These are phyloP conservation scores for Podospora sp. DNA, from an alignment of 495 filamentous ascomycete species.

Conservation along the genomic window DNA sequence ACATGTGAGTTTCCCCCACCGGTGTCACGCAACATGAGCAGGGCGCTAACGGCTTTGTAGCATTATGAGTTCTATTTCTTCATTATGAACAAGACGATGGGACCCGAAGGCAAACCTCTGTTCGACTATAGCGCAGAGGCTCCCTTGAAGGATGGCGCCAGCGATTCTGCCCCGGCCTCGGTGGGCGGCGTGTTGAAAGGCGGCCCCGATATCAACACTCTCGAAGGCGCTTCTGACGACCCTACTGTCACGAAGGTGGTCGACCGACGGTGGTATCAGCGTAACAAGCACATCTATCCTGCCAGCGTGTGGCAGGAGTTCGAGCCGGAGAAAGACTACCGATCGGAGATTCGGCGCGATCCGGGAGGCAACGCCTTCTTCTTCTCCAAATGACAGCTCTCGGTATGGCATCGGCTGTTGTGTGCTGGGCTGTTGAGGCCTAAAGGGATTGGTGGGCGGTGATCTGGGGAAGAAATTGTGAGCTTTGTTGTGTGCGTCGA, in stretches of 20 bases:
- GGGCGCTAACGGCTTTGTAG: slow-evolving; percentile 46
- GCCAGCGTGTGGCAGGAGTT: slow-evolving; percentile 96
- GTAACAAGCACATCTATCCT: slow-evolving; percentile 96
- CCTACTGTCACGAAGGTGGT: slow-evolving; percentile 90
- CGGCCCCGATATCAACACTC: slow-evolving; percentile 37
- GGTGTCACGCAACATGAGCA: slow-evolving; percentile 14
- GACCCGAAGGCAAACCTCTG: slow-evolving; percentile 68
- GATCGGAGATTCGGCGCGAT: slow-evolving; percentile 78
- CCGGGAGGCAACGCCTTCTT: slow-evolving; percentile 90
- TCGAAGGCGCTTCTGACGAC: slow-evolving; percentile 81
- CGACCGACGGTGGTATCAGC: slow-evolving; percentile 93
- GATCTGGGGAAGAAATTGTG: background rate
- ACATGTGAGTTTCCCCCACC: slow-evolving; percentile 65
- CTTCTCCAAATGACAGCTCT: slow-evolving; percentile 56
- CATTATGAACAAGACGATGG: slow-evolving; percentile 80
- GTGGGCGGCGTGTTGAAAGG: slow-evolving; percentile 46
- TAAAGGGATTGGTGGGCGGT: no score
- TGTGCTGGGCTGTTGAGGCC: background rate
- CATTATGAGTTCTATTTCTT: slow-evolving; percentile 98
- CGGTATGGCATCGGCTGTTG: background rate
- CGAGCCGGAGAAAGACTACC: slow-evolving; percentile 84
- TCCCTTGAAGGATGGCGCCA: slow-evolving; percentile 27
- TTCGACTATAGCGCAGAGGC: slow-evolving; percentile 73
- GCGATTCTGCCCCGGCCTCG: slow-evolving; percentile 32
- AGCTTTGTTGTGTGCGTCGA: background rate